phyloP scores from a whole-genome alignment of 2,329 filamentous ascomycete species.

The Gnomoniopsis sp. region DNA sequence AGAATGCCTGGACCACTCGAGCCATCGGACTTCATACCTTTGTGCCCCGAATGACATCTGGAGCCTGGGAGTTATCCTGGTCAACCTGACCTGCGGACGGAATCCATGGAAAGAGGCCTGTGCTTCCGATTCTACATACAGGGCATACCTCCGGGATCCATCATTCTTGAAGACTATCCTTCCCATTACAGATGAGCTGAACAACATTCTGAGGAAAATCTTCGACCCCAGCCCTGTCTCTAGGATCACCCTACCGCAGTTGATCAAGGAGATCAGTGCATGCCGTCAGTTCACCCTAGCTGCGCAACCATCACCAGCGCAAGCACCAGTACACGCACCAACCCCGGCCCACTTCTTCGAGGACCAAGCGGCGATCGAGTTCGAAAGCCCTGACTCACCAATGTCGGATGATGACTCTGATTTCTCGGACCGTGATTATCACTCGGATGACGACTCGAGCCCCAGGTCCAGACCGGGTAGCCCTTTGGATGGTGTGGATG shows the following conservation, averaged over 20 bases:
- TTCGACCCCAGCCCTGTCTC: slow-evolving; percentile 83
- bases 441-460: slow-evolving; percentile 37
- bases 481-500: slow-evolving; percentile 50
- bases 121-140: slow-evolving; percentile 89
- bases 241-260: slow-evolving; percentile 76
- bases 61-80: slow-evolving; percentile 96
- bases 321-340: slow-evolving; percentile 41
- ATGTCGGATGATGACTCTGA: slow-evolving; percentile 32
- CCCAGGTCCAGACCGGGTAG: slow-evolving; percentile 49
- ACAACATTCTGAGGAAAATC: slow-evolving; percentile 80
- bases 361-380: slow-evolving; percentile 43
- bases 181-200: slow-evolving; percentile 83
- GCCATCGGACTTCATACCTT: slow-evolving; percentile 75
- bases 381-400: slow-evolving; percentile 46
- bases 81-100: slow-evolving; percentile 95
- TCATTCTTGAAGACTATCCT: slow-evolving; percentile 91
- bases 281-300: slow-evolving; percentile 68
- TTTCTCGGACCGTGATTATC: slow-evolving; percentile 15
- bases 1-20: slow-evolving; percentile 86
- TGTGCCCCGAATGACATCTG: slow-evolving; percentile 96
- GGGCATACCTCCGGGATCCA: slow-evolving; percentile 79
- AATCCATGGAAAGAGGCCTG: slow-evolving; percentile 99
- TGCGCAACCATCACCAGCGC: slow-evolving; percentile 28
- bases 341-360: slow-evolving; percentile 36
- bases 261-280: slow-evolving; percentile 71